Percentiles rank a stretch among this genome's conserved stretches.
These are phyloP conservation scores for Paramecium caudatum DNA, from an alignment of 73 alveolate species.

Conservation along the genomic window DNA sequence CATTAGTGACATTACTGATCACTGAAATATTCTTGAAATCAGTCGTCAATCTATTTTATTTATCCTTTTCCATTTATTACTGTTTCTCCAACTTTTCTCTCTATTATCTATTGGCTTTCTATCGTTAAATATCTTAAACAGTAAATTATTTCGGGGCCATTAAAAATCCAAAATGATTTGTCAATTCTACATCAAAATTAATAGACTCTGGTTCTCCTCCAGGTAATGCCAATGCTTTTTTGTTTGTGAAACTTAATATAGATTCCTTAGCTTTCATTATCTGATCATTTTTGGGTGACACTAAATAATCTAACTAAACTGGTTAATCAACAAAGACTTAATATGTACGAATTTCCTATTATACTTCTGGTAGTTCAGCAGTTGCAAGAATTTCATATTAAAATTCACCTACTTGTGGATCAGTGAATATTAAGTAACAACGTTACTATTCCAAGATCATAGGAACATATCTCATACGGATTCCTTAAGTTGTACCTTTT, in stretches of 20 bases:
- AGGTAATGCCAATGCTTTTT: slow-evolving; percentile 56
- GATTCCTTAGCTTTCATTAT: slow-evolving; percentile 63
- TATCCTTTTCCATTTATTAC: neutral
- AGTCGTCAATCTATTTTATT: neutral
- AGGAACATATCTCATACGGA: slow-evolving; percentile 92
- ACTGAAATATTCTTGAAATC: slow-evolving; percentile 6
- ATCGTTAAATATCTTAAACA: slow-evolving; percentile 10
- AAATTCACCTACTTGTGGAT: slow-evolving; percentile 97
- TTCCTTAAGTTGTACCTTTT: slow-evolving; percentile 81
- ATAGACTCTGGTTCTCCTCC: slow-evolving; percentile 69
- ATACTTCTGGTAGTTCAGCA: slow-evolving; percentile 93
- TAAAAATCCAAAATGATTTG: slow-evolving; percentile 44
- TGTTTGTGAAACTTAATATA: neutral
- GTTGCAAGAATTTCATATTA: slow-evolving; percentile 96
- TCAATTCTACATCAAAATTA: slow-evolving; percentile 60
- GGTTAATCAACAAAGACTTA: slow-evolving; percentile 69
- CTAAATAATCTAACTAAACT: neutral
- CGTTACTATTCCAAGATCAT: slow-evolving; percentile 94
- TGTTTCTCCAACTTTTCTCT: slow-evolving; percentile 69
- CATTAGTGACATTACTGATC: slow-evolving; percentile 54
- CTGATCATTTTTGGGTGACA: slow-evolving; percentile 64
- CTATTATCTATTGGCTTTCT: slow-evolving; percentile 48
- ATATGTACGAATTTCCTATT: slow-evolving; percentile 12
- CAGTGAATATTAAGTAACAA: slow-evolving; percentile 94
- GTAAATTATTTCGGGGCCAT: slow-evolving; percentile 63